These are phyloP conservation scores for Epichloe elymi DNA, from an alignment of 2,329 filamentous ascomycete species.

Conservation along the genomic window DNA sequence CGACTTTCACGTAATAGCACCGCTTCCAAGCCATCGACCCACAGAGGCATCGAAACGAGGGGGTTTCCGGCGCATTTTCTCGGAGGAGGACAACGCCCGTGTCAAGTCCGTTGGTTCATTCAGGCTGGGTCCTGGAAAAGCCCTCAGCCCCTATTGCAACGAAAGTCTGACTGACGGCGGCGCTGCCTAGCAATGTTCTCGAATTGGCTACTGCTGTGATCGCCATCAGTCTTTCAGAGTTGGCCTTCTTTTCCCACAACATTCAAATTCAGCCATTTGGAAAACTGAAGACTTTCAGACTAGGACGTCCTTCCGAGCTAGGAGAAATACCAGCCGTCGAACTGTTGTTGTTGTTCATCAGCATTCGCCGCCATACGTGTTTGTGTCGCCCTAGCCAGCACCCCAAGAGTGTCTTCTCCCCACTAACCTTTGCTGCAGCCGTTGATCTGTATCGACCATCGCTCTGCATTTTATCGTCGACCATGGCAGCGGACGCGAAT, in stretches of 20 bases:
- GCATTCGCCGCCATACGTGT: not conserved
- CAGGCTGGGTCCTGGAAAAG: not conserved
- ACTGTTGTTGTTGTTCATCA: not conserved
- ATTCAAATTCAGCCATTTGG: too few relatives aligned
- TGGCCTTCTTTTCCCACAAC: not conserved
- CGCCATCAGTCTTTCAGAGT: not conserved
- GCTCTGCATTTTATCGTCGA: not conserved
- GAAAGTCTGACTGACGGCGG: not conserved
- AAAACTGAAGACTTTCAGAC: not conserved
- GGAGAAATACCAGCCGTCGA: too few relatives aligned
- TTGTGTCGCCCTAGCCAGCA: not conserved
- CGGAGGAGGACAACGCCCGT: constrained; percentile 4
- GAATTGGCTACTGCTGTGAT: not conserved
- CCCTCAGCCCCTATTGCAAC: not conserved
- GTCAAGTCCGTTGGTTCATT: not conserved
- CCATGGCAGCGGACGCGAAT: constrained; percentile 8
- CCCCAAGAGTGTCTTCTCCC: not conserved
- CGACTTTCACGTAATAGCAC: constrained; percentile 20
- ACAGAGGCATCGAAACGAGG: constrained; percentile 13
- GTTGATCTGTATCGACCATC: not conserved
- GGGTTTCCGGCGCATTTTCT: too few relatives aligned
- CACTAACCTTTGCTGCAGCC: not conserved
- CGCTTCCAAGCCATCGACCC: constrained; percentile 17
- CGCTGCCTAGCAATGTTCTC: not conserved
- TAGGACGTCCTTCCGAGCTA: too few relatives aligned